Percentiles rank a stretch among this genome's conserved stretches.
Conservation (phyloP, 768 basidiomycete species). For the Mycena vitilis region DNA sequence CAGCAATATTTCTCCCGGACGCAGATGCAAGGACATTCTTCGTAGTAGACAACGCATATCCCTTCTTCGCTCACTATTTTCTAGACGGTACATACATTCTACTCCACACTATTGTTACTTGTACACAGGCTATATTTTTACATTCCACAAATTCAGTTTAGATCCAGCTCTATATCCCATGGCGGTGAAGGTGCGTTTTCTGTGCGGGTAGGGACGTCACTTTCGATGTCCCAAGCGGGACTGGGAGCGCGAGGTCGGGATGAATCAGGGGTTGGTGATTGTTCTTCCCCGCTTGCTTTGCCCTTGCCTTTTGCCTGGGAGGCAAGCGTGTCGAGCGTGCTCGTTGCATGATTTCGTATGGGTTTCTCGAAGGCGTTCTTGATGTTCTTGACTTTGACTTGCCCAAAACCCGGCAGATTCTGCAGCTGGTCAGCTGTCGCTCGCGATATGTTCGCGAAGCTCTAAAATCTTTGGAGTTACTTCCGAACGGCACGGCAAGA, state of each 20-base stretch:
- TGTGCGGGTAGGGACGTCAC: constrained; percentile 54
- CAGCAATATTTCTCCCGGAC: constrained; percentile 40
- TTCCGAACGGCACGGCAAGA: background rate
- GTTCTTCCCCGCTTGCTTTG: constrained; percentile 33
- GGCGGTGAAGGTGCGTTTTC: constrained; percentile 35
- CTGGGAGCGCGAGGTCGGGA: constrained; percentile 57
- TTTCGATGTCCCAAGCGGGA: constrained; percentile 81
- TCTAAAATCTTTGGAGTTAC: constrained; percentile 57
- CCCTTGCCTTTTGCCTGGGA: constrained; percentile 43
- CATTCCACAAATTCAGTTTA: constrained; percentile 43
- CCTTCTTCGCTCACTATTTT: background rate
- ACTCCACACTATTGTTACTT: constrained; percentile 27
- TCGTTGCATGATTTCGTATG: constrained; percentile 77
- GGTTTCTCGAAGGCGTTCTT: constrained; percentile 93
- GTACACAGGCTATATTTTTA: constrained; percentile 28
- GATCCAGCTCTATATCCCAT: constrained; percentile 62
- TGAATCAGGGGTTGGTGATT: constrained; percentile 18
- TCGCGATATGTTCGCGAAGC: constrained; percentile 83
- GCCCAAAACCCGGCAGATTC: constrained; percentile 92
- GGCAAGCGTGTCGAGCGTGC: constrained; percentile 49
- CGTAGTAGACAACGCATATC: background rate
- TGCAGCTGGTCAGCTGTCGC: constrained; percentile 81
- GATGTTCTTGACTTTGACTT: constrained; percentile 91
- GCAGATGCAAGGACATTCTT: constrained; percentile 4
- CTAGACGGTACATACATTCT: constrained; percentile 17